Base-by-base conservation (phyloP, 331 rosid species). In the Ulmus americana region DNA sequence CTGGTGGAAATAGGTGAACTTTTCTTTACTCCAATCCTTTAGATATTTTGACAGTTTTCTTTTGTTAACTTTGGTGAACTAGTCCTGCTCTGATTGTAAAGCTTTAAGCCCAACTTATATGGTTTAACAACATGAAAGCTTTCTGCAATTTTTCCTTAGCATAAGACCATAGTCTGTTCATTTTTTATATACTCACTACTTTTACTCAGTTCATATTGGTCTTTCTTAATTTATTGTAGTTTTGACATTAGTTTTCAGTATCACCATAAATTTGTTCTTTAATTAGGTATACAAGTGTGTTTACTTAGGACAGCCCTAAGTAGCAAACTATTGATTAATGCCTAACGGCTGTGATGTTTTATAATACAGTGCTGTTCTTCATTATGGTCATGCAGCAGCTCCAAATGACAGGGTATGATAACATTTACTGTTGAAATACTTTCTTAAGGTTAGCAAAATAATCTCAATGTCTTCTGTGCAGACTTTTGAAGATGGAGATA, bases 311-410 rank as follows among this genome's bases (percentile, higher is more conserved):
- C 53, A 18, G 42, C 39, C 6, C 20, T 59, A 57, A 65, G 49
- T 70, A 40, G 47, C 61, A 52, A 52, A 41, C 35, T 67, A 44
- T 60, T 68, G 59, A 55, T 71, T 80, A 70, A 69, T 44, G 4
- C 18, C 74, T 80, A 70, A 69, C 47, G 4, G 28, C 63, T 12
- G 11, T 66, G 41, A 10, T 59, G 62, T 72, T 71, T 81, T 40
- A 59, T 71, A 69, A 76, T 70, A 75, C 92, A 91, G 96, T 75
- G 80, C 92, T 41, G 90, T 88, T 68, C 97, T 91, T 63, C 97
- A 86, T 79, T 88, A 88, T 44, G 96, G 97, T 62, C 95, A 91
- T 83, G 90, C 95, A 43, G 96, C 87, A 60, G 92, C 97, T 84
- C 96, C 97, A 64, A 91, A 91, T 77, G 96, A 91, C 77, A 83